Evolutionary conservation across 1,284 basidiomycete genomes (phyloP).

Genomic region (Trichosporon sp.): DNA sequence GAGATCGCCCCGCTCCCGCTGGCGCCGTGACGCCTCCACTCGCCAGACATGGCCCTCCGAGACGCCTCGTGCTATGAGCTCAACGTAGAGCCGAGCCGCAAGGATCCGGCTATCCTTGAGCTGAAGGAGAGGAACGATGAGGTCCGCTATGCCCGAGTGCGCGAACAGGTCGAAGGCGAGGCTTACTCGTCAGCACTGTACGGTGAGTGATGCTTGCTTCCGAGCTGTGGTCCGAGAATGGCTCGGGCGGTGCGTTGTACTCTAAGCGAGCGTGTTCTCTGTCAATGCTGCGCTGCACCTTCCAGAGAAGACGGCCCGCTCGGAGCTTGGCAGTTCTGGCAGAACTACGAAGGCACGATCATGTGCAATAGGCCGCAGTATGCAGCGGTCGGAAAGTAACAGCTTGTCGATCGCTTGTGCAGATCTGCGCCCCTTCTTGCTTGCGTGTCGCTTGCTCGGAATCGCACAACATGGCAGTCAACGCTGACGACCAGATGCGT

Average conservation of each 20-base stretch:
- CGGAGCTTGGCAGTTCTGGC: too few species aligned
- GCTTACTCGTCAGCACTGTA: slow-evolving; percentile 32
- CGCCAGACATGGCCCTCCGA: slow-evolving; percentile 32
- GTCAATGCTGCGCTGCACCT: too few species aligned
- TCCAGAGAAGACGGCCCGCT: too few species aligned
- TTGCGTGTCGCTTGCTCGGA: background rate
- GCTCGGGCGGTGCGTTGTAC: background rate
- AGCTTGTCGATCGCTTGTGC: background rate
- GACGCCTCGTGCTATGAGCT: slow-evolving; percentile 39
- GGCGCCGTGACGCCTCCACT: background rate
- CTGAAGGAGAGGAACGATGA: slow-evolving; percentile 27
- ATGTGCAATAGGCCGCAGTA: too few species aligned
- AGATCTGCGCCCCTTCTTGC: background rate
- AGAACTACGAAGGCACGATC: too few species aligned
- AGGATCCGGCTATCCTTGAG: slow-evolving; percentile 26
- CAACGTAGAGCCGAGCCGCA: slow-evolving; percentile 18
- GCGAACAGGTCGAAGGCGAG: slow-evolving; percentile 28
- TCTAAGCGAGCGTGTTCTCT: too few species aligned
- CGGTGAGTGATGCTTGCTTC: slow-evolving; percentile 24
- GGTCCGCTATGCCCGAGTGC: slow-evolving; percentile 32
- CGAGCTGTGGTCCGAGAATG: background rate
- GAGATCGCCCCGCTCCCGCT: background rate
- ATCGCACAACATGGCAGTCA: background rate
- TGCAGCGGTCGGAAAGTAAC: too few species aligned
- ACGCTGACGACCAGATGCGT: slow-evolving; percentile 28